These are phyloP conservation scores for Ganoderma meredithae DNA, from an alignment of 1,284 basidiomycete species.

Conservation along the genomic window DNA sequence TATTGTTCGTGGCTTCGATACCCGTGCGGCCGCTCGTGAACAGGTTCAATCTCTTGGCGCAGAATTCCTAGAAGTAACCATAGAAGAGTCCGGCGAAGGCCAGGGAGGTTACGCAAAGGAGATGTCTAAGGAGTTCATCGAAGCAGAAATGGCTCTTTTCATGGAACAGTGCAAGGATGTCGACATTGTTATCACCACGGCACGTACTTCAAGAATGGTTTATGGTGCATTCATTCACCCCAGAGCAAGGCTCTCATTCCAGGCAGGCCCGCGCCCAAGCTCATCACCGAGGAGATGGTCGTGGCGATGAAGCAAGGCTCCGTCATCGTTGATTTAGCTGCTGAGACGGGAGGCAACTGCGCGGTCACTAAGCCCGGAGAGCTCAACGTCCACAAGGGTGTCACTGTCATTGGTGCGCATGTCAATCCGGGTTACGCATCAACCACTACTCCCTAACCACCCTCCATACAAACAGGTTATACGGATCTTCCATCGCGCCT, in stretches of 20 bases:
- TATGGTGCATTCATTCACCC: not conserved
- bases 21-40: conserved; percentile 82
- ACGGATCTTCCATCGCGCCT: conserved; percentile 84
- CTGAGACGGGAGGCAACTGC: conserved; percentile 87
- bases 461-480: conserved; percentile 57
- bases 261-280: conserved; percentile 83
- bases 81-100: conserved; percentile 82
- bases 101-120: conserved; percentile 88
- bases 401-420: conserved; percentile 75
- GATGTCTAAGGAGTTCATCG: conserved; percentile 90
- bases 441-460: conserved; percentile 8
- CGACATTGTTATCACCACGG: conserved; percentile 87
- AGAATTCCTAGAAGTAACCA: conserved; percentile 81
- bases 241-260: conserved; percentile 73
- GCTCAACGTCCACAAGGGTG: conserved; percentile 70
- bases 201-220: conserved; percentile 33
- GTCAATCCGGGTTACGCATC: not conserved
- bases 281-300: conserved; percentile 85
- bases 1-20: conserved; percentile 87
- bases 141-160: conserved; percentile 89
- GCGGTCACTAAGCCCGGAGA: conserved; percentile 81
- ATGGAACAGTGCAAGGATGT: conserved; percentile 87
- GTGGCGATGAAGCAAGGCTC: conserved; percentile 89
- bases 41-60: conserved; percentile 88
- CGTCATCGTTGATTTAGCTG: conserved; percentile 85